These are phyloP conservation scores for Aureobasidium uvarum DNA, from an alignment of 2,329 filamentous ascomycete species.

Conservation along the genomic window DNA sequence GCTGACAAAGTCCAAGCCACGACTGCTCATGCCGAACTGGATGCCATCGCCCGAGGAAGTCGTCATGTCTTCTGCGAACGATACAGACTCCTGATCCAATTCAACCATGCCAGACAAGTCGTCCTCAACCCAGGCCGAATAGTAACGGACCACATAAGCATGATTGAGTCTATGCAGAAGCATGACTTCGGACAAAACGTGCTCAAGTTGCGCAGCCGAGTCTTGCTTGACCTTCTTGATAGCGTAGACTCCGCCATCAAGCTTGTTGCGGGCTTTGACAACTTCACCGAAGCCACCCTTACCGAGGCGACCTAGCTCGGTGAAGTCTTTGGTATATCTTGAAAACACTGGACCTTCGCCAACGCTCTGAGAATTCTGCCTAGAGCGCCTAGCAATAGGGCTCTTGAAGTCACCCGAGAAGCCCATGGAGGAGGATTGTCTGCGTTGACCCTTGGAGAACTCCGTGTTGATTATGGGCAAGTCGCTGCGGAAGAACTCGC, in stretches of 20 bases:
- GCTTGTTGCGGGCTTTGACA: conserved; percentile 89
- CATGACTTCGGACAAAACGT: conserved; percentile 81
- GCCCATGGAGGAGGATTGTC: conserved; percentile 26
- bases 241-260: conserved; percentile 90
- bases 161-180: conserved; percentile 91
- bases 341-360: conserved; percentile 48
- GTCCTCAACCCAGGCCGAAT: conserved; percentile 91
- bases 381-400: conserved; percentile 34
- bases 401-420: conserved; percentile 31
- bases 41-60: conserved; percentile 19
- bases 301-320: conserved; percentile 82
- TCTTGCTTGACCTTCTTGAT: conserved; percentile 94
- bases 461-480: conserved; percentile 42
- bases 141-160: conserved; percentile 84
- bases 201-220: conserved; percentile 67
- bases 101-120: conserved; percentile 34
- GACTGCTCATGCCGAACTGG: conserved; percentile 58
- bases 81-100: conserved; percentile 21
- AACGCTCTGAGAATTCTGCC: conserved; percentile 37
- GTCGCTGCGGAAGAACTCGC: conserved; percentile 54
- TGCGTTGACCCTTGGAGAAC: conserved; percentile 14
- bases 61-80: conserved; percentile 8
- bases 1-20: conserved; percentile 90
- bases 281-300: conserved; percentile 97
- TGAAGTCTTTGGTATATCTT: conserved; percentile 84